Evolutionary conservation across 176 grass and related monocot genomes (phyloP).

Genomic region (Avena eriantha): DNA sequence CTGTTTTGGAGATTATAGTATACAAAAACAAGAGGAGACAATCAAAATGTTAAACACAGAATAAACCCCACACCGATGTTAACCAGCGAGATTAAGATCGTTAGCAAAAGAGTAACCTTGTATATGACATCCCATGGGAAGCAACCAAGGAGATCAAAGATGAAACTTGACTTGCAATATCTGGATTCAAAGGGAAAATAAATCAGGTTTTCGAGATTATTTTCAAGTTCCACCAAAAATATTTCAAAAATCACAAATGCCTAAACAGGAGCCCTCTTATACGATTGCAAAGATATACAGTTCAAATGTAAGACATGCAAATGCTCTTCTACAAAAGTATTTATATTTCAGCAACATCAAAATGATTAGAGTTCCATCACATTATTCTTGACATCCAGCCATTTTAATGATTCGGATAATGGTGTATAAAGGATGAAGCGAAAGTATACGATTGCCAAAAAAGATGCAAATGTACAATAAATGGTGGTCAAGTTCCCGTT

Average conservation of each 20-base stretch:
- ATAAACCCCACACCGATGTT: neutral
- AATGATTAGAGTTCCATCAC: neutral
- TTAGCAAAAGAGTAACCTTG: constrained; percentile 55
- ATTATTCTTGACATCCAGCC: neutral
- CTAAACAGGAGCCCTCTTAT: neutral
- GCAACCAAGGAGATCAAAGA: constrained; percentile 81
- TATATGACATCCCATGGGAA: constrained; percentile 96
- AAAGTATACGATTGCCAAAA: neutral
- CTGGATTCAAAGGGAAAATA: constrained; percentile 37
- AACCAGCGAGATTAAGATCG: neutral
- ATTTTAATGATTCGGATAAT: neutral
- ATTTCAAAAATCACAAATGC: neutral
- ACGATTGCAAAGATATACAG: neutral
- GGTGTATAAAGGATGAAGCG: neutral
- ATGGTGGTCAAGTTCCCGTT: neutral
- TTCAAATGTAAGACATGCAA: neutral
- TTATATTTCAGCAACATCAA: neutral
- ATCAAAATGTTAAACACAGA: neutral
- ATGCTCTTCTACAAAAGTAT: neutral
- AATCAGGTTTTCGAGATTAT: neutral
- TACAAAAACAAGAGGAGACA: neutral
- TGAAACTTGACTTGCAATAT: constrained; percentile 81
- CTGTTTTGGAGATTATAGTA: constrained; percentile 40
- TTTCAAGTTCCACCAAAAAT: neutral
- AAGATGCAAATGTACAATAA: neutral